Conservation (phyloP, 2,329 filamentous ascomycete genomes). For the Juglanconis juglandina region DNA sequence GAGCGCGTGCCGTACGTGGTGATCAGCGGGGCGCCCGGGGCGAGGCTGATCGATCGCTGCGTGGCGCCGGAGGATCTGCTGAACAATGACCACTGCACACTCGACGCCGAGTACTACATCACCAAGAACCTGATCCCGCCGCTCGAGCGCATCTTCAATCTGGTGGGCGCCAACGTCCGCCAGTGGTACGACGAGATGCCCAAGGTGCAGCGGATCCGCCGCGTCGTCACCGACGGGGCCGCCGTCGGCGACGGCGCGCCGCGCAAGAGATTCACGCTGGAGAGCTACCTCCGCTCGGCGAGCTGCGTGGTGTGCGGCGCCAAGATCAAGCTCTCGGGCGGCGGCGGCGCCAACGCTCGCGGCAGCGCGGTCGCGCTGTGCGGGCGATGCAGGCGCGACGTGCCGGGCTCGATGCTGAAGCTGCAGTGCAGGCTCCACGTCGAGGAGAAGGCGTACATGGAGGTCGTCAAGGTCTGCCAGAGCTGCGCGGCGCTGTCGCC, state of each 20-base stretch:
- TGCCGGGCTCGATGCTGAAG: conserved; percentile 59
- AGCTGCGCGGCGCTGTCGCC: conserved; percentile 73
- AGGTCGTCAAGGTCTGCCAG: conserved; percentile 71
- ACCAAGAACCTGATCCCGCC: conserved; percentile 92
- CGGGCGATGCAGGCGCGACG: conserved; percentile 48
- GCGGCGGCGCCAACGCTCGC: conserved; percentile 23
- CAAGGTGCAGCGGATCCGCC: conserved; percentile 74
- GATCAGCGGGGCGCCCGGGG: conserved; percentile 79
- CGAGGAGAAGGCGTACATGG: conserved; percentile 60
- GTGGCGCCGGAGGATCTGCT: conserved; percentile 83
- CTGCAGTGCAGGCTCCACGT: conserved; percentile 60
- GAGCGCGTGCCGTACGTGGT: conserved; percentile 95
- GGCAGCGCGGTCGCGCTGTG: conserved; percentile 50
- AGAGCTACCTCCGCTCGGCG: conserved; percentile 83
- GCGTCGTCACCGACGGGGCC: conserved; percentile 41
- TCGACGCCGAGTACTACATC: conserved; percentile 97
- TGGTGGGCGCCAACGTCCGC: conserved; percentile 86
- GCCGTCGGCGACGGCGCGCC: conserved; percentile 23
- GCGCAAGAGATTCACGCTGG: conserved; percentile 68
- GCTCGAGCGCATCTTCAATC: conserved; percentile 91
- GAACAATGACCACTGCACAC: conserved; percentile 68
- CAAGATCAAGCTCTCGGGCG: conserved; percentile 38
- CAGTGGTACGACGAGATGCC: conserved; percentile 97
- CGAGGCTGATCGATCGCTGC: conserved; percentile 82
- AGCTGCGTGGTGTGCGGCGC: conserved; percentile 73